phyloP scores from a whole-genome alignment of 352 stramenopile species.

The Phytophthora cactorum region DNA sequence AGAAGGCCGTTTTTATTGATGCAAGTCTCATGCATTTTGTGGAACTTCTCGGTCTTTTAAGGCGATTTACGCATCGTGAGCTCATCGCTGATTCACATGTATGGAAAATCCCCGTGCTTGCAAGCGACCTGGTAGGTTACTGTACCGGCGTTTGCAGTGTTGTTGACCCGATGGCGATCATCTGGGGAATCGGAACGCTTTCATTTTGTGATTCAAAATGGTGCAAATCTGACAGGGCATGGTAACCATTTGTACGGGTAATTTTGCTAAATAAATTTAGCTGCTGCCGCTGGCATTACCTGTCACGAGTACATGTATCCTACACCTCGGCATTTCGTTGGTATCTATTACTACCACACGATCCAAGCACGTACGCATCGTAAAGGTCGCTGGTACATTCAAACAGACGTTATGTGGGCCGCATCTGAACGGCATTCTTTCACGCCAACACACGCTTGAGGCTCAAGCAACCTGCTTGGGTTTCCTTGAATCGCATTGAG shows the following conservation, averaged over 20 bases:
- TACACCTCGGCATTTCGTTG: not conserved
- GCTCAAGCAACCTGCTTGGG: not conserved
- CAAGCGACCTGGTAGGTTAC: slow-evolving; percentile 15
- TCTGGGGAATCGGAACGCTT: slow-evolving; percentile 12
- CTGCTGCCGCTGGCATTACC: not conserved
- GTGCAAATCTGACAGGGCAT: no score
- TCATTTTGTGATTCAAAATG: not conserved
- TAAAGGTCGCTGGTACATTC: slow-evolving; percentile 12
- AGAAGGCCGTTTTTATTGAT: no score
- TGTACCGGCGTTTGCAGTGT: slow-evolving; percentile 5
- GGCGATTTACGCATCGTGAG: no score
- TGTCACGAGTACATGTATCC: not conserved
- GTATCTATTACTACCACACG: no score
- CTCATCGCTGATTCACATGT: not conserved
- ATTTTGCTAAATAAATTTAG: no score
- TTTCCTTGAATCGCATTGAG: slow-evolving; percentile 10
- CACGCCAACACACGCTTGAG: not conserved
- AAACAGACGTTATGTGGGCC: slow-evolving; percentile 1
- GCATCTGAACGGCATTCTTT: slow-evolving; percentile 1
- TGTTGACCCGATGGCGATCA: slow-evolving; percentile 14
- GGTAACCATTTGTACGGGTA: no score
- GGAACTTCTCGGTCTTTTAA: no score
- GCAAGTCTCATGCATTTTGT: no score
- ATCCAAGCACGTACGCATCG: not conserved
- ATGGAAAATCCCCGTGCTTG: slow-evolving; percentile 16